These are phyloP conservation scores for Penicillium robsamsonii DNA, from an alignment of 495 filamentous ascomycete genomes.

Conservation along the genomic window DNA sequence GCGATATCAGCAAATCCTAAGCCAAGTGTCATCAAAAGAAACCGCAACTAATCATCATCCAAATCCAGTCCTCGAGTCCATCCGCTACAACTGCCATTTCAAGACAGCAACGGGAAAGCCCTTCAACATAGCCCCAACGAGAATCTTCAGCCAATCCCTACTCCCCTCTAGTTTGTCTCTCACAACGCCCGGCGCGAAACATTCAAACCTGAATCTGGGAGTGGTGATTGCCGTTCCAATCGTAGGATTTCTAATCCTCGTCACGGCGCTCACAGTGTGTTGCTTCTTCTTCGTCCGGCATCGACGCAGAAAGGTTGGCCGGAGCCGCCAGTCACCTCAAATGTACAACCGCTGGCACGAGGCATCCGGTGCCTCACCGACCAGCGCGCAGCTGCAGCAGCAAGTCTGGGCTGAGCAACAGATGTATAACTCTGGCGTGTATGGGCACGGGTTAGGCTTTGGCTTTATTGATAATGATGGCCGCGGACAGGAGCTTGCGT, in stretches of 20 bases:
- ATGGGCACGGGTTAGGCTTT: constrained; percentile 22
- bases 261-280: constrained; percentile 23
- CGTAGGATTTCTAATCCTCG: constrained; percentile 39
- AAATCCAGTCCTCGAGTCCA: constrained; percentile 47
- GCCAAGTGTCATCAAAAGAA: neutral
- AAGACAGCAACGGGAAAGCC: constrained; percentile 28
- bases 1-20: neutral
- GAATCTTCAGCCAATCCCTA: constrained; percentile 44
- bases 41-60: neutral
- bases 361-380: constrained; percentile 7
- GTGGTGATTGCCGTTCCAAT: constrained; percentile 49
- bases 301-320: constrained; percentile 33
- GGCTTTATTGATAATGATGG: constrained; percentile 32
- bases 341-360: constrained; percentile 34
- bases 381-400: constrained; percentile 18
- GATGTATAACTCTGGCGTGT: constrained; percentile 4
- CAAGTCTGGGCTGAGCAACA: constrained; percentile 23
- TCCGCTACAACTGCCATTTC: constrained; percentile 51
- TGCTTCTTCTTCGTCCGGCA: constrained; percentile 42
- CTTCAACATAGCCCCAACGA: constrained; percentile 43
- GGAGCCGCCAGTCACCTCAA: constrained; percentile 20
- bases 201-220: constrained; percentile 35
- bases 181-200: constrained; percentile 19
- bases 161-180: constrained; percentile 40
- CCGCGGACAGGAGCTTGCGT: constrained; percentile 18